These are phyloP conservation scores for Musa troglodytarum DNA, from an alignment of 176 grass and related monocot genomes.

Conservation along the genomic window DNA sequence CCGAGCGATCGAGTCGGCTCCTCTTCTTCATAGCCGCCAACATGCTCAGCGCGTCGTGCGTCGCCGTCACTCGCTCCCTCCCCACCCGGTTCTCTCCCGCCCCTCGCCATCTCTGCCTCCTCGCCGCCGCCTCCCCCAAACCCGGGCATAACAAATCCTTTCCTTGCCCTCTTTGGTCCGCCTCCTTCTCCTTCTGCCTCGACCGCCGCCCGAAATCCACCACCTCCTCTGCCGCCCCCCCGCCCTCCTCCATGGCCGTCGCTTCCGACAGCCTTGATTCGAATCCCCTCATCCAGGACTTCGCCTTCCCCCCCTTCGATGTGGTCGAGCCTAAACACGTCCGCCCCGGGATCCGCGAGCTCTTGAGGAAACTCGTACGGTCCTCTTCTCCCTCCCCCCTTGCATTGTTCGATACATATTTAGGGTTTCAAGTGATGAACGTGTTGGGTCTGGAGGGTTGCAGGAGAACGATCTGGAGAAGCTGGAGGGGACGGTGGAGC, in stretches of 20 bases:
- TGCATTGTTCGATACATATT: conserved; percentile 1
- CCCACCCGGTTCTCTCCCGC: background rate
- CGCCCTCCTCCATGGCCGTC: background rate
- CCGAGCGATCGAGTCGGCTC: background rate
- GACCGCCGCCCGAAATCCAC: conserved; percentile 26
- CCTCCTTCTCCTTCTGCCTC: conserved; percentile 44
- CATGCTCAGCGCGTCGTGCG: conserved; percentile 21
- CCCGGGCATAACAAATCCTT: background rate
- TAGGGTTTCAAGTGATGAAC: background rate
- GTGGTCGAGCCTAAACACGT: conserved; percentile 60
- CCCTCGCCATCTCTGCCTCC: conserved; percentile 8
- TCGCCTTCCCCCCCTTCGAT: conserved; percentile 73
- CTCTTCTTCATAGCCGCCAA: conserved; percentile 6
- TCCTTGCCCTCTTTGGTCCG: conserved; percentile 20
- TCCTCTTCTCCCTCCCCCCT: background rate
- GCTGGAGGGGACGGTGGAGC: conserved; percentile 73
- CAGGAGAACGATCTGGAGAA: conserved; percentile 72
- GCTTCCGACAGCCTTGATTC: conserved; percentile 5
- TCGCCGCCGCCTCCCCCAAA: conserved; percentile 9
- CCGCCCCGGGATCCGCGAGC: conserved; percentile 57
- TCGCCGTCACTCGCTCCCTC: conserved; percentile 15
- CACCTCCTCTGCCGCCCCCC: conserved; percentile 15
- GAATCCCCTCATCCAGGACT: conserved; percentile 60
- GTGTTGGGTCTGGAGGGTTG: background rate
- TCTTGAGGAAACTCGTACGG: conserved; percentile 54